A percentile compares a stretch with the other conserved stretches of the same genome.
These are phyloP conservation scores for Scheffersomyces coipomensis DNA, from an alignment of 805 yeast genomes.

Conservation along the genomic window DNA sequence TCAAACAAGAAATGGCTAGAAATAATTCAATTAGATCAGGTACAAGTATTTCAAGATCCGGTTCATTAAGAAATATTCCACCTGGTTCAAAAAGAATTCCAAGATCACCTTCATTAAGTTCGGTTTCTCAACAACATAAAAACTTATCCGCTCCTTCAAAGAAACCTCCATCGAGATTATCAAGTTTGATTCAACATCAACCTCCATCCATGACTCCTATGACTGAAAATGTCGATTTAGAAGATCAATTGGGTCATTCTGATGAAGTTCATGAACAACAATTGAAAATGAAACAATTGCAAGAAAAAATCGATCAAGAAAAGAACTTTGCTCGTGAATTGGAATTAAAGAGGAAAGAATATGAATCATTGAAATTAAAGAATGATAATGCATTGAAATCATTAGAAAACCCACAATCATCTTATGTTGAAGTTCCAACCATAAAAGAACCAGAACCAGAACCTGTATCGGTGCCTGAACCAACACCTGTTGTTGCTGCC, in stretches of 20 bases:
- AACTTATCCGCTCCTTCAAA: conserved; percentile 3
- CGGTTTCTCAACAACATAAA: conserved; percentile 7
- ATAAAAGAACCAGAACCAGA: neutral
- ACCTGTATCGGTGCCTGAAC: conserved; percentile 1
- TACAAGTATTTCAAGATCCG: conserved; percentile 21
- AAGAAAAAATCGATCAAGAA: conserved; percentile 38
- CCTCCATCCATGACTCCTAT: conserved; percentile 10
- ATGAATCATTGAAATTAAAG: conserved; percentile 29
- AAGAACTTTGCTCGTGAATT: conserved; percentile 34
- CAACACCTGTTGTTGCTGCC: neutral
- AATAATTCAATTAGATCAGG: conserved; percentile 39
- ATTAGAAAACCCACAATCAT: conserved; percentile 6
- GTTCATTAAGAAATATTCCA: conserved; percentile 11
- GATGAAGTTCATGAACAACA: conserved; percentile 24
- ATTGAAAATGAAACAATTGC: conserved; percentile 23
- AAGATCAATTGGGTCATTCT: conserved; percentile 18
- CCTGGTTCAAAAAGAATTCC: conserved; percentile 10
- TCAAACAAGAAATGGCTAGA: conserved; percentile 36
- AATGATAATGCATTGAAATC: conserved; percentile 24
- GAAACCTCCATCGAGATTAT: conserved; percentile 11
- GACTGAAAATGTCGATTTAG: conserved; percentile 16
- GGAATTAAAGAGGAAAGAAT: conserved; percentile 36
- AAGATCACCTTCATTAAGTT: conserved; percentile 22
- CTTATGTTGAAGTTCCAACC: conserved; percentile 3
- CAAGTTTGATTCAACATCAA: conserved; percentile 1